Percentiles rank a stretch among this genome's conserved stretches.
Conservation (phyloP, 2,329 filamentous ascomycete genomes). For the Blumeria hordei region DNA sequence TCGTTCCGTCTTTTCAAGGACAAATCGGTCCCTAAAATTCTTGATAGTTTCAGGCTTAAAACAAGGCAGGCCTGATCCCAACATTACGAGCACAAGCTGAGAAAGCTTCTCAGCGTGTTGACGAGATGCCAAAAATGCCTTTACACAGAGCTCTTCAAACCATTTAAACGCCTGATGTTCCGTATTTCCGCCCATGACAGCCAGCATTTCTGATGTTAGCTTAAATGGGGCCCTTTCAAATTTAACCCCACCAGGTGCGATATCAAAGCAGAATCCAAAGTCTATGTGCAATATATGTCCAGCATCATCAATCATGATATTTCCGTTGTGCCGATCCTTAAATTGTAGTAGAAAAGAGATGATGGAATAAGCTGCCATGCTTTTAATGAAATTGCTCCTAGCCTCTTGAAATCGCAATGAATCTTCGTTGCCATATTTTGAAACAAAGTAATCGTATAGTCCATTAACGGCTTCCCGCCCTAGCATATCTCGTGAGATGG, state of each 20-base stretch:
- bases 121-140: slow-evolving; percentile 73
- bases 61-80: slow-evolving; percentile 85
- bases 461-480: slow-evolving; percentile 95
- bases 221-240: slow-evolving; percentile 98
- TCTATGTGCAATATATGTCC: slow-evolving; percentile 97
- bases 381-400: slow-evolving; percentile 93
- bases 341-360: slow-evolving; percentile 94
- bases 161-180: slow-evolving; percentile 75
- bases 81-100: slow-evolving; percentile 82
- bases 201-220: slow-evolving; percentile 88
- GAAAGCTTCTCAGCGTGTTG: slow-evolving; percentile 73
- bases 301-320: slow-evolving; percentile 97
- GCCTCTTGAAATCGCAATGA: slow-evolving; percentile 87
- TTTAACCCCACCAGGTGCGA: slow-evolving; percentile 84
- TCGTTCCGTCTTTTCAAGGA: slow-evolving; percentile 70
- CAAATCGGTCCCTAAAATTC: slow-evolving; percentile 82
- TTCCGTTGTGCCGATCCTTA: slow-evolving; percentile 97
- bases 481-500: slow-evolving; percentile 95
- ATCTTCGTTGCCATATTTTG: slow-evolving; percentile 92
- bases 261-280: slow-evolving; percentile 98
- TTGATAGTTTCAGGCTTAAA: slow-evolving; percentile 92
- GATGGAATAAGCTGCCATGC: slow-evolving; percentile 94
- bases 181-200: slow-evolving; percentile 84
- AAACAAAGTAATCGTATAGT: slow-evolving; percentile 93
- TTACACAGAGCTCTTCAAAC: slow-evolving; percentile 92